These are phyloP conservation scores for Botryotinia convoluta DNA, from an alignment of 2,329 filamentous ascomycete genomes.

Conservation along the genomic window DNA sequence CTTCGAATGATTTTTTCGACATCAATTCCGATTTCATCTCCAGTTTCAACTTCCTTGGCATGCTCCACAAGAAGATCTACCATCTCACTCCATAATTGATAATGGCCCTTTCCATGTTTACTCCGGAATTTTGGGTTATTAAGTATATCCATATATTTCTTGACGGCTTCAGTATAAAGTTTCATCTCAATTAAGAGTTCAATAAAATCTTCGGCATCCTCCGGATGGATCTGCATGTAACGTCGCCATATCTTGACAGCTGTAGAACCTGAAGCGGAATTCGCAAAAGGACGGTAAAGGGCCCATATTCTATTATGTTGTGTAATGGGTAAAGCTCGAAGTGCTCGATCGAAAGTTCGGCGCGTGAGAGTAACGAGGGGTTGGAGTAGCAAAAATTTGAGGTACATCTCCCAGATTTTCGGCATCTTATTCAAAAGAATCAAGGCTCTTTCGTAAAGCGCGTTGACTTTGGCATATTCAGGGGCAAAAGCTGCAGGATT, in stretches of 20 bases:
- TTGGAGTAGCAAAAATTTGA: conserved; percentile 84
- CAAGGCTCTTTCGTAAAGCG: conserved; percentile 87
- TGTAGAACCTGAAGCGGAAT: conserved; percentile 83
- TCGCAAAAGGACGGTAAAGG: conserved; percentile 85
- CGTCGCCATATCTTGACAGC: conserved; percentile 91
- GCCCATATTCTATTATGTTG: conserved; percentile 97
- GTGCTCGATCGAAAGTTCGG: conserved; percentile 84
- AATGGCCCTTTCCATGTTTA: conserved; percentile 90
- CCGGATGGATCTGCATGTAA: conserved; percentile 96
- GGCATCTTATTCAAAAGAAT: conserved; percentile 99
- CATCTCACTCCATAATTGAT: conserved; percentile 98
- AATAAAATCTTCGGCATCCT: conserved; percentile 93
- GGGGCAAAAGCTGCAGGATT: conserved; percentile 76
- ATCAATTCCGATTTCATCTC: conserved; percentile 78
- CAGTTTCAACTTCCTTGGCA: conserved; percentile 79
- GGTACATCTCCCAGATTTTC: conserved; percentile 96
- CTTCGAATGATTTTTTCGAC: conserved; percentile 91
- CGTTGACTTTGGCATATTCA: conserved; percentile 92
- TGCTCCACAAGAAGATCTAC: conserved; percentile 90
- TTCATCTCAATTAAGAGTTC: conserved; percentile 78
- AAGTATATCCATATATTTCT: conserved; percentile 85
- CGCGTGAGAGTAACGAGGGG: conserved; percentile 86
- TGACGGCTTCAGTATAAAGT: conserved; percentile 86
- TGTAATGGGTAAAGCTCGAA: conserved; percentile 86
- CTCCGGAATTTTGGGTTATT: conserved; percentile 89